Base-by-base conservation (phyloP, 345 rosid genomes). In the Lagerstroemia speciosa region DNA sequence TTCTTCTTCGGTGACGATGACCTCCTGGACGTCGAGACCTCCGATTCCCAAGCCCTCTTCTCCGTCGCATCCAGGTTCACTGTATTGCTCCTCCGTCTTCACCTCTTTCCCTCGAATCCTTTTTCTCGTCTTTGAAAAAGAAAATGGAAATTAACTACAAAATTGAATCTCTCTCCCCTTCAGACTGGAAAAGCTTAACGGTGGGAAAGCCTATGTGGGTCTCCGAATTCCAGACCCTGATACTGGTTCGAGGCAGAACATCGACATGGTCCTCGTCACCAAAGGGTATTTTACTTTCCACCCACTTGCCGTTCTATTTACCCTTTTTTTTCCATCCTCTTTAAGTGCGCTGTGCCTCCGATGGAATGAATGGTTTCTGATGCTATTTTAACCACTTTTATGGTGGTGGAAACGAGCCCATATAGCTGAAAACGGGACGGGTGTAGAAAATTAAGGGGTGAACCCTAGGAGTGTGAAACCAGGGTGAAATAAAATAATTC, bases 221-320 rank as follows among this genome's bases (percentile, higher is more conserved):
- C 98, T 93, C 73, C 89, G 88, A 46, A 85, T 93, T 78, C 98
- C 97, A 1, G 97, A 93, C 78, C 78, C 96, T 10, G 98, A 93
- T 62, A 77, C 96, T 29, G 87, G 85, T 72, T 80, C 92, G 9
- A 86, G 88, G 36, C 87, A 87, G 78, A 78, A 81, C 67, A 78
- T 93, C 22, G 96, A 93, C 72, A 64, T 86, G 48, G 96, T 86
- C 41, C 90, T 87, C 64, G 77, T 93, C 67, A 79, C 85, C 65
- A 86, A 82, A 76, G 83, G 86, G 93, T 90, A 81, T 53, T n/a
- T 64, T 19, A 16, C n/a, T 3, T n/a, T 53, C 30, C 14, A 26
- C 14, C 31, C 67, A 34, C 45, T 1, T 34, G 43, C 22, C 41
- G 6, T 19, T 22, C 55, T 48, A 22, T 5, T 3, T 9, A 3